Evolutionary conservation across 2,329 filamentous ascomycete genomes (phyloP).

Genomic region (Elsinoe ampelina): DNA sequence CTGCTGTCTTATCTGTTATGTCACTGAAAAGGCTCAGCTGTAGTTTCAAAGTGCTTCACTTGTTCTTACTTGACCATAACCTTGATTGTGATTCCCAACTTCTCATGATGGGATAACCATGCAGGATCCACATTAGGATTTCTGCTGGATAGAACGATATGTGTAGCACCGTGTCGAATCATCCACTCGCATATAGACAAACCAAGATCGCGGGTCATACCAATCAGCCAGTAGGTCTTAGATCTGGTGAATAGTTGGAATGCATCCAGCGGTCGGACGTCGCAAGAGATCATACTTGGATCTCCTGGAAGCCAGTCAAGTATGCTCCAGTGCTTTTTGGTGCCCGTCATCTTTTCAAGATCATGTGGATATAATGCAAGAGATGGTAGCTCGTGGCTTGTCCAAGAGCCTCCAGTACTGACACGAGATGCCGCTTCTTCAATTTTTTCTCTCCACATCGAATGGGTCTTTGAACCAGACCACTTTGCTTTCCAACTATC

Average conservation of each 20-base stretch:
- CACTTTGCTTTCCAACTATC: background rate
- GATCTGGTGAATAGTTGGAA: background rate
- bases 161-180: slow-evolving; percentile 23
- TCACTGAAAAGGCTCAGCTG: background rate
- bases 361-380: background rate
- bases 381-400: background rate
- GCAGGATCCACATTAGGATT: slow-evolving; percentile 21
- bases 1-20: background rate
- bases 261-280: background rate
- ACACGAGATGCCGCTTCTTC: background rate
- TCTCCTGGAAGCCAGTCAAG: background rate
- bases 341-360: background rate
- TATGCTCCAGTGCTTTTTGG: background rate
- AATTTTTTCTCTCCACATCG: background rate
- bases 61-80: background rate
- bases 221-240: slow-evolving; percentile 19
- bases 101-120: background rate
- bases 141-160: slow-evolving; percentile 27
- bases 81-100: background rate
- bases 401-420: background rate
- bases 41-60: background rate
- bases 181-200: slow-evolving; percentile 26
- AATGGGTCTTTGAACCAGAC: background rate
- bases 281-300: background rate
- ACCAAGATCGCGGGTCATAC: slow-evolving; percentile 25